Base-by-base conservation (phyloP, 2,329 filamentous ascomycete species). In the Clonostachys chloroleuca region DNA sequence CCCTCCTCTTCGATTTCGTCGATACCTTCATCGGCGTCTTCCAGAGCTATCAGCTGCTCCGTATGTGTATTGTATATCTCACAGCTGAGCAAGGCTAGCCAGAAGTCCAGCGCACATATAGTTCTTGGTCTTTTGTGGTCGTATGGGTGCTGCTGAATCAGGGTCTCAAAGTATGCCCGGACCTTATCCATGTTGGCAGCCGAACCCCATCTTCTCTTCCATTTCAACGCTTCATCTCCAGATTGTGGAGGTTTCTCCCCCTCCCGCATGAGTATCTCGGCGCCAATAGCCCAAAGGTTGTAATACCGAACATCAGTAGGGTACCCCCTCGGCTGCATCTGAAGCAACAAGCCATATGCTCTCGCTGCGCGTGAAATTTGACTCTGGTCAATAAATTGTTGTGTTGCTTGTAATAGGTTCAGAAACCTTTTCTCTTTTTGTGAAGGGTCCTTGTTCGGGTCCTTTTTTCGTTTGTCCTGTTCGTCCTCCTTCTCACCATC, bases 211-310 rank as follows among this genome's bases (percentile, higher is more conserved):
- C 40, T 54, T 51, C 24, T 9, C 16, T 39, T 17, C 8, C 43
- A 14, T 44, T n/a, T 5, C 40, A 16, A 3, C 5, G 24, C 41
- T 44, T 45, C 8, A 33, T 45, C 44, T 8, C 44, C 34, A 12
- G 18, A 37, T 7, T 33, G 34, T 45, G 43, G 46, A 18, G 55
- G 54, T 58, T 68, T 59, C 50, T 75, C 70, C 7, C 73, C 75
- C 30, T 75, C 68, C 14, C 86, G 80, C 68, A 95, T 82, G 47
- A 96, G 68, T 17, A 96, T 80, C 66, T 96, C 92, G 3, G 89
- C 89, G 1, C 89, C 91, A 41, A 96, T 77, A 13, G 85, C 85
- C 92, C 92, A 96, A 53, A 87, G 77, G 35, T 81, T 78, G 57
- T 84, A 77, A 17, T 72, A 73, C 37, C 90, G 80, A 43, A 92